Conservation (phyloP, 257 asterid species). For the Solanum verrucosum region DNA sequence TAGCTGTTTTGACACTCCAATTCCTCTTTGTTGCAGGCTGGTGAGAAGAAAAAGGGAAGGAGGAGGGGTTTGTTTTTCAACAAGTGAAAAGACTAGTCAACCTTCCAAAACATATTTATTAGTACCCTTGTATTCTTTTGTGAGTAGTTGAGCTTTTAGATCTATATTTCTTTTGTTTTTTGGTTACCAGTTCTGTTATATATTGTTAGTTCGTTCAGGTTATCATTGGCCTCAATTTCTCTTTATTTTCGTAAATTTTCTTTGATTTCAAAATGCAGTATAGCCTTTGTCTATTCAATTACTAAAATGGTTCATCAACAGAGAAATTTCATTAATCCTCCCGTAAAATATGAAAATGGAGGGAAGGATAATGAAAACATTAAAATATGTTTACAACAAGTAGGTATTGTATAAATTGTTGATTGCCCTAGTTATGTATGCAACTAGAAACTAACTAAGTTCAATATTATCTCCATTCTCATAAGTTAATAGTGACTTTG, state of each 20-base stretch:
- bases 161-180: background rate
- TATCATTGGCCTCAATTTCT: background rate
- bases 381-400: background rate
- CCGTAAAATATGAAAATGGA: no score
- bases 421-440: background rate
- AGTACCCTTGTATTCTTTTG: background rate
- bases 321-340: background rate
- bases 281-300: background rate
- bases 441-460: background rate
- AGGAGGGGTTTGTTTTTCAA: constrained; percentile 67
- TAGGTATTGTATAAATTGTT: background rate
- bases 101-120: background rate
- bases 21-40: constrained; percentile 49
- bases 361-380: background rate
- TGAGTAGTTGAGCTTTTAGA: background rate
- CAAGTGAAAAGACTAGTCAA: constrained; percentile 21
- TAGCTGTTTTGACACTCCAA: background rate
- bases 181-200: background rate
- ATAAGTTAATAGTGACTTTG: background rate
- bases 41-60: constrained; percentile 66
- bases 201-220: background rate
- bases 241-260: background rate
- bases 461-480: background rate
- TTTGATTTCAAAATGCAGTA: background rate
- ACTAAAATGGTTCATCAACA: background rate